Base-by-base conservation (phyloP, 139 green algal species). In the Closterium sp. region DNA sequence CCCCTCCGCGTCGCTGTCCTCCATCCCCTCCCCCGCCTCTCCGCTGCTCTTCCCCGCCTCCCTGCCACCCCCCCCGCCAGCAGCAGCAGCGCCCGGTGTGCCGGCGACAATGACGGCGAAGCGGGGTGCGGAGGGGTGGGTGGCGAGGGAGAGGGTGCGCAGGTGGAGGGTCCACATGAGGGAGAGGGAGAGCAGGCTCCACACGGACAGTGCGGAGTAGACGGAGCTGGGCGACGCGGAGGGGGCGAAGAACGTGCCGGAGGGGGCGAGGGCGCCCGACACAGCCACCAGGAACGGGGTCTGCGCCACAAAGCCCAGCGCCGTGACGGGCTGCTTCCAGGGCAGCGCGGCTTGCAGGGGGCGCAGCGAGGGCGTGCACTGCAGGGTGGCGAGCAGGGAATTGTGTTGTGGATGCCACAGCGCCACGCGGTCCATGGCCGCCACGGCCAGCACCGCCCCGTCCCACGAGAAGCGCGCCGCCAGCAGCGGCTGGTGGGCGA, bases 391-490 rank as follows among this genome's bases (percentile, higher is more conserved):
- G 10, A 96, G 35, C 10, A 97, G 92, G 21, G 84, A 84, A 76
- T 89, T 95, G 25, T 38, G 90, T 5, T 90, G 32, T 0, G 95
- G 89, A 34, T 97, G 95, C 96, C 96, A 98, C 35, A 98, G 91
- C 9, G 96, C 96, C 33, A 97, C 94, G 21, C 31, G 33, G 66
- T 86, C 3, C 4, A 87, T 88, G 30, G 93, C 88, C 33, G 92
- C 95, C n/a, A 96, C 91, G 2, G 96, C 96, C n/a, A 98, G 90
- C 85, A 98, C 76, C 21, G 90, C 95, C 28, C 96, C 96, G 87
- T 98, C 96, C 12, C 64, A 35, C 88, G 94, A 97, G 95, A 97
- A 97, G 32, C 95, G 88, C 31, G 91, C 93, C 3, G 90, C 92
- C 2, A 23, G 84, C 66, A 98, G 87, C 9, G 95, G 87, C 10